These are phyloP conservation scores for Pythium biforme DNA, from an alignment of 352 stramenopile genomes.

Conservation along the genomic window DNA sequence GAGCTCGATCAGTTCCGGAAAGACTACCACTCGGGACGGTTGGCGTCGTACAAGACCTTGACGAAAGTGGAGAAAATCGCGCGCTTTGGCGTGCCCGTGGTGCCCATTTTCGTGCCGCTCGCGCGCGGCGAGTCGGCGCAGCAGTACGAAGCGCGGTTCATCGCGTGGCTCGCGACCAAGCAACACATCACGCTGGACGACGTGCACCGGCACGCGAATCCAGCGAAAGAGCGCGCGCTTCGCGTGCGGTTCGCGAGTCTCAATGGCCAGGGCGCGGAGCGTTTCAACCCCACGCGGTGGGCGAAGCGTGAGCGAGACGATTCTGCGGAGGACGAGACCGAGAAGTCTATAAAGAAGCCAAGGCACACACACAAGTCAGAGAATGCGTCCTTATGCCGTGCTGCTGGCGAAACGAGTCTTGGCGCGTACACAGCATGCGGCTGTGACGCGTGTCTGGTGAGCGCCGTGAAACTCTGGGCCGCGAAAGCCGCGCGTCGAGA, in stretches of 20 bases:
- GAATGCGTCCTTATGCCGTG: neutral
- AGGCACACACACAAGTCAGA: no score
- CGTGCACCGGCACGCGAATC: constrained; percentile 15
- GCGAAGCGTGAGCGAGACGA: neutral
- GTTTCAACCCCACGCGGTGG: neutral
- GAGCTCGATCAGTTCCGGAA: neutral
- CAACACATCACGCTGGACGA: neutral
- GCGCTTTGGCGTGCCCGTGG: constrained; percentile 1
- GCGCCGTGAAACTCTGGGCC: neutral
- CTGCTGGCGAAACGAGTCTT: neutral
- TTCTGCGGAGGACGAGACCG: neutral
- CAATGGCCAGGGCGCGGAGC: neutral
- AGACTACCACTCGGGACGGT: neutral
- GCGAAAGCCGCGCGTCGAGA: neutral
- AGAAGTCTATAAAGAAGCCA: neutral
- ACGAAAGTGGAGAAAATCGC: neutral
- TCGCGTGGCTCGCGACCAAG: constrained; percentile 6
- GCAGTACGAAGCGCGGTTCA: constrained; percentile 11
- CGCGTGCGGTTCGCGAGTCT: neutral
- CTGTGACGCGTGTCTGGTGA: neutral
- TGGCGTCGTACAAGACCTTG: neutral
- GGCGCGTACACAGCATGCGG: neutral
- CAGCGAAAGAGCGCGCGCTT: neutral
- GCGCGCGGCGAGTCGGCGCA: constrained; percentile 13
- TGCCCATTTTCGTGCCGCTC: constrained; percentile 16